phyloP scores from a whole-genome alignment of 2,329 filamentous ascomycete species.

The Ascomycota sp. region DNA sequence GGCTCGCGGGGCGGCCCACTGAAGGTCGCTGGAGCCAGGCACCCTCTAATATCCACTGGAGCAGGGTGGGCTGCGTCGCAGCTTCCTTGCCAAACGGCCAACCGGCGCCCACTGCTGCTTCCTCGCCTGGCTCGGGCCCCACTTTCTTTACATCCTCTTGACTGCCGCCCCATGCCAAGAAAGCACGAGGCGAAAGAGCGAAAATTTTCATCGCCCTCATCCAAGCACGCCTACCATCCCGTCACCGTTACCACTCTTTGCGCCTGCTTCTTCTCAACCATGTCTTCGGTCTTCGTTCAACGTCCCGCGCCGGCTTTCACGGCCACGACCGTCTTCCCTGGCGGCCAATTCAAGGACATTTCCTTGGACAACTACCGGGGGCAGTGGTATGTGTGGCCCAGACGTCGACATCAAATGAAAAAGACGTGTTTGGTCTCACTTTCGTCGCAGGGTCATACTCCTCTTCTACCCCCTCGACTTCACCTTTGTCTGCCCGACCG shows the following conservation, averaged over 20 bases:
- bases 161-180: too few relatives aligned
- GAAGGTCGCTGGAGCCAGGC: too few relatives aligned
- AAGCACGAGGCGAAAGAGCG: too few relatives aligned
- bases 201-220: background rate
- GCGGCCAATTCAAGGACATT: slow-evolving; percentile 25
- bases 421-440: background rate
- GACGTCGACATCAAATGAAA: too few relatives aligned
- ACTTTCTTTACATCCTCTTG: too few relatives aligned
- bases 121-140: too few relatives aligned
- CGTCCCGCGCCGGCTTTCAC: slow-evolving; percentile 27
- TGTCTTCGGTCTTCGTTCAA: slow-evolving; percentile 26
- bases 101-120: too few relatives aligned
- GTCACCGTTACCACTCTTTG: background rate
- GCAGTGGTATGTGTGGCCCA: slow-evolving; percentile 18
- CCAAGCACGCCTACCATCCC: background rate
- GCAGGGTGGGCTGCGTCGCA: too few relatives aligned
- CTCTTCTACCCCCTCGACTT: slow-evolving; percentile 49
- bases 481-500: slow-evolving; percentile 46
- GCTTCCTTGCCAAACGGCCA: too few relatives aligned
- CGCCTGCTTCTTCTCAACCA: slow-evolving; percentile 4
- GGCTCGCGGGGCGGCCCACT: too few relatives aligned
- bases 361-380: slow-evolving; percentile 22
- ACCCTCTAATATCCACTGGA: too few relatives aligned
- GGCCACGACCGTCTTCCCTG: slow-evolving; percentile 26
- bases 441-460: slow-evolving; percentile 31